Percentiles rank a stretch among this genome's conserved stretches.
phyloP scores from a whole-genome alignment of 345 rosid genomes.

The Theobroma cacao region DNA sequence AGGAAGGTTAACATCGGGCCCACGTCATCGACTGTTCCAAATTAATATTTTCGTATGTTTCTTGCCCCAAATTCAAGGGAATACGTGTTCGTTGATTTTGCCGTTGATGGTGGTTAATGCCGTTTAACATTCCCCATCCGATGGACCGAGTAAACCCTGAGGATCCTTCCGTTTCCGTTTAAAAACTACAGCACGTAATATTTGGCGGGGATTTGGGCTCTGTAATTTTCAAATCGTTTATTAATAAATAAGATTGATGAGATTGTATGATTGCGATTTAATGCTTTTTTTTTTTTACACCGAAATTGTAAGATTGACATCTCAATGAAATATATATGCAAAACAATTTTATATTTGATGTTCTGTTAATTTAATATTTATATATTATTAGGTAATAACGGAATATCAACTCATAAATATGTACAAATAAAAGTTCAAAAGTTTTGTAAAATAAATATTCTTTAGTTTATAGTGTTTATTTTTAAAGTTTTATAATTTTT shows the following conservation, averaged over 20 bases:
- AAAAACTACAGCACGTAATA: conserved; percentile 2
- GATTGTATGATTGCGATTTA: neutral
- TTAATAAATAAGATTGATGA: neutral
- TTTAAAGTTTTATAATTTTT: too few relatives aligned
- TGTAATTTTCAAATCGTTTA: neutral
- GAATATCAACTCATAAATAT: too few relatives aligned
- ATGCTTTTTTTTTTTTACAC: neutral
- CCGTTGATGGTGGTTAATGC: conserved; percentile 14
- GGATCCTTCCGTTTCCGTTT: neutral
- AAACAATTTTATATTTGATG: too few relatives aligned
- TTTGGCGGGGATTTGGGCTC: conserved; percentile 8
- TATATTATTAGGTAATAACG: too few relatives aligned
- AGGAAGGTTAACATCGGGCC: conserved; percentile 3
- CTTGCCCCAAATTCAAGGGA: neutral
- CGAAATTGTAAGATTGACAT: neutral
- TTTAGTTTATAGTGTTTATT: too few relatives aligned
- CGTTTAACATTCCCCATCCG: conserved; percentile 9
- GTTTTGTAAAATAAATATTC: too few relatives aligned
- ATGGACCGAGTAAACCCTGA: neutral
- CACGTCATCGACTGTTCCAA: neutral
- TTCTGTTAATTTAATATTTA: too few relatives aligned
- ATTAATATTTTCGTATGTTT: neutral
- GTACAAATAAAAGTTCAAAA: too few relatives aligned
- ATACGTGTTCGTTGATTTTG: neutral
- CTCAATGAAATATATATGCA: too few relatives aligned